Evolutionary conservation across 305 asterid genomes (phyloP).

Genomic region (Nicotiana rustica): DNA sequence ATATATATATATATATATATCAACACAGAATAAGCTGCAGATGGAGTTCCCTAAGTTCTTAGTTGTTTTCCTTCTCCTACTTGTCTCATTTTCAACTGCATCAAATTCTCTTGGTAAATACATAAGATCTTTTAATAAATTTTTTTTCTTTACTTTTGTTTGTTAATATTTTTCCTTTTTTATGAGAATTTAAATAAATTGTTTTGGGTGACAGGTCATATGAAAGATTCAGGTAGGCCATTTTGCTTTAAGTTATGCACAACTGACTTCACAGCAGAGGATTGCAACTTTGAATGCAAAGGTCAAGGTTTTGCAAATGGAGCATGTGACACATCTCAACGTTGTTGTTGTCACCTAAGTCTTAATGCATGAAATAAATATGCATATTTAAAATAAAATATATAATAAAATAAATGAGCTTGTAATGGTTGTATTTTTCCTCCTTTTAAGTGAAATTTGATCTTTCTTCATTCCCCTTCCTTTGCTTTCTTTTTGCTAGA

Average conservation of each 20-base stretch:
- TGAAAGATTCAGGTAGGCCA: neutral
- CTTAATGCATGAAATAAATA: neutral
- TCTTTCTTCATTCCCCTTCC: neutral
- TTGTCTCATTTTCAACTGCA: conserved; percentile 20
- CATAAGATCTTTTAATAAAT: neutral
- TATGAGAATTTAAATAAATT: too few species aligned
- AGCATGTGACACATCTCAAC: neutral
- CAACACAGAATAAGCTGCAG: neutral
- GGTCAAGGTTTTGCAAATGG: neutral
- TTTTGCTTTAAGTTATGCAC: neutral
- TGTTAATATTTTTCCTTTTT: neutral
- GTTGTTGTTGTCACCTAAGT: neutral
- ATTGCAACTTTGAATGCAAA: neutral
- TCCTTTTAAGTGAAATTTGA: neutral
- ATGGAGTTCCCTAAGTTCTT: conserved; percentile 14
- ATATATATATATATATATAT: neutral
- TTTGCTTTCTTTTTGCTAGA: neutral
- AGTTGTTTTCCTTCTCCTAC: neutral
- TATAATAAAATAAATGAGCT: neutral
- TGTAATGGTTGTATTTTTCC: neutral
- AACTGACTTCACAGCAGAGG: neutral
- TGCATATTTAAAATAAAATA: neutral
- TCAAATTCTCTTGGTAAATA: neutral
- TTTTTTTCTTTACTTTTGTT: neutral
- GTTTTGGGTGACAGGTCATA: neutral